phyloP scores from a whole-genome alignment of 495 filamentous ascomycete species.

The Collariella sp. region DNA sequence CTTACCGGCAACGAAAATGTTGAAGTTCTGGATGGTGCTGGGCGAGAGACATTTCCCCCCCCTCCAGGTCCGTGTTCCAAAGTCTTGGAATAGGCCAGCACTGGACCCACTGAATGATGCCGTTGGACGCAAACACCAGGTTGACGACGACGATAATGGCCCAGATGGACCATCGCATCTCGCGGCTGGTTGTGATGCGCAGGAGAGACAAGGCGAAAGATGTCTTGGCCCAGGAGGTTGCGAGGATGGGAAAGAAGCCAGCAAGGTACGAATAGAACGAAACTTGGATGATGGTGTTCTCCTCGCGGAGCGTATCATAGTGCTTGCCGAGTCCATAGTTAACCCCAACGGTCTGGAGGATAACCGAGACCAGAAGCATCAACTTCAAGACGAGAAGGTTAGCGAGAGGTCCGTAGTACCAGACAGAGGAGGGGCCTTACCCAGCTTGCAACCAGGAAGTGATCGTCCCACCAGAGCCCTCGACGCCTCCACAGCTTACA shows the following conservation, averaged over 20 bases:
- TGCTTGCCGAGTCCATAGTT: not conserved
- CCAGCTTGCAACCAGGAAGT: not conserved
- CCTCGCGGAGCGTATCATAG: not conserved
- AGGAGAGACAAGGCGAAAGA: constrained; percentile 8
- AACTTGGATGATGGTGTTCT: not conserved
- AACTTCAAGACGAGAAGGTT: no score
- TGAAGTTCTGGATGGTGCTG: no score
- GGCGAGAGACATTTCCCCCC: no score
- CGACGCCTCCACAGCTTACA: not conserved
- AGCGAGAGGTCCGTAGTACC: not conserved
- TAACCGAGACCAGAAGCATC: no score
- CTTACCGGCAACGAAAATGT: no score
- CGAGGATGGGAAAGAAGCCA: not conserved
- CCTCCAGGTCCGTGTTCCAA: no score
- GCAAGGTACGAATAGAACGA: not conserved
- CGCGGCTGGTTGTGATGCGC: constrained; percentile 1
- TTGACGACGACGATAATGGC: constrained; percentile 22
- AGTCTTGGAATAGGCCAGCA: constrained; percentile 5
- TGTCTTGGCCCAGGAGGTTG: constrained; percentile 9
- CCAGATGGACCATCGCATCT: not conserved
- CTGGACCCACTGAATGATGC: constrained; percentile 10
- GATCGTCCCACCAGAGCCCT: not conserved
- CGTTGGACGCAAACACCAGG: not conserved
- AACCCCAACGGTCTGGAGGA: not conserved
- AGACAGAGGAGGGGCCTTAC: not conserved